Conservation (phyloP, 2,329 filamentous ascomycete species). For the Ceratocystis cubensis region DNA sequence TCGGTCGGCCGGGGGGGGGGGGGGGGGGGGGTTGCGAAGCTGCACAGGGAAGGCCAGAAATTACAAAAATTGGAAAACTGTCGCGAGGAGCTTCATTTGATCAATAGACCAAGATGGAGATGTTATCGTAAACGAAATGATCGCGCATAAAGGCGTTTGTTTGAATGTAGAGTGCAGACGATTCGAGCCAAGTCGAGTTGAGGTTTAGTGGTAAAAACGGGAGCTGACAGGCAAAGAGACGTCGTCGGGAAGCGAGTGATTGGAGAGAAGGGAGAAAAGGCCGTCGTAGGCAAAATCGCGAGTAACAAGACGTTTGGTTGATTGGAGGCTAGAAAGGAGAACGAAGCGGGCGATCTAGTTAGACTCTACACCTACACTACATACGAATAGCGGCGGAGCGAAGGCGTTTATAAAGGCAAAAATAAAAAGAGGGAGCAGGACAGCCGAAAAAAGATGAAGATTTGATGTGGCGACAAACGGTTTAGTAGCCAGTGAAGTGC, state of each 20-base stretch:
- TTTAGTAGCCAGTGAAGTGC: background rate
- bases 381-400: background rate
- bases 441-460: background rate
- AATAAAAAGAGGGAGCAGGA: background rate
- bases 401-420: background rate
- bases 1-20: background rate
- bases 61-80: constrained; percentile 1
- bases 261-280: background rate
- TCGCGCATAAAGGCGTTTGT: constrained; percentile 11
- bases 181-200: background rate
- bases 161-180: background rate
- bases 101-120: background rate
- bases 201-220: background rate
- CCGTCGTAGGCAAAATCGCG: background rate
- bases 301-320: background rate
- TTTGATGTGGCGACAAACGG: background rate
- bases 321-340: background rate
- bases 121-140: background rate
- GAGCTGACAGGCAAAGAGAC: background rate
- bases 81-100: constrained; percentile 15
- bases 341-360: background rate
- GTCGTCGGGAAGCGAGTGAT: background rate
- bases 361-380: background rate
- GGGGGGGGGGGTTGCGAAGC: background rate
- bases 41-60: background rate